These are phyloP conservation scores for Xylaria hypoxylon DNA, from an alignment of 2,329 filamentous ascomycete species.

Conservation along the genomic window DNA sequence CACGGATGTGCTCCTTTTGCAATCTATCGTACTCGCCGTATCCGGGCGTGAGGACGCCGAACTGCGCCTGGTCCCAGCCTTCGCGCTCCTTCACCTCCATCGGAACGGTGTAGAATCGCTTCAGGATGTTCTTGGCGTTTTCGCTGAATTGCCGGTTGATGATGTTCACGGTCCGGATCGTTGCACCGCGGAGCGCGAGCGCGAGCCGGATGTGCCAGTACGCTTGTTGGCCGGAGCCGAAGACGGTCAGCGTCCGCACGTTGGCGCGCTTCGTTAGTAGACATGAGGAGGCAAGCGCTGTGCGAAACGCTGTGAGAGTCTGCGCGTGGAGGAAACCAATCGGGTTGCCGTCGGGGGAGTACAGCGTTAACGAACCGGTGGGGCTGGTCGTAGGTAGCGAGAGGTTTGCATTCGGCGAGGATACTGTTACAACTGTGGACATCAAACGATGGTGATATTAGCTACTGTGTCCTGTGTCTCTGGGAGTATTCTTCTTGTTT, in stretches of 20 bases:
- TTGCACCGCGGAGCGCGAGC: conserved; percentile 75
- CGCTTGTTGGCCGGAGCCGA: conserved; percentile 89
- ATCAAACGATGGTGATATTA: conserved; percentile 19
- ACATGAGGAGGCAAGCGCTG: conserved; percentile 77
- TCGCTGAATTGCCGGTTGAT: conserved; percentile 79
- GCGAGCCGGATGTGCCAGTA: conserved; percentile 94
- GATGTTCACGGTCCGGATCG: conserved; percentile 83
- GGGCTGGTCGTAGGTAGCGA: conserved; percentile 58
- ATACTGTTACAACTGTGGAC: conserved; percentile 71
- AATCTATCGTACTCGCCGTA: conserved; percentile 77
- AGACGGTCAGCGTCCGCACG: conserved; percentile 82
- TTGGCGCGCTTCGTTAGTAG: conserved; percentile 73
- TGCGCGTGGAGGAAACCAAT: conserved; percentile 78
- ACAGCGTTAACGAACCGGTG: conserved; percentile 76
- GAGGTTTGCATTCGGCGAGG: conserved; percentile 54
- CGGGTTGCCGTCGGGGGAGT: conserved; percentile 70
- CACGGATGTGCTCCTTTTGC: conserved; percentile 75
- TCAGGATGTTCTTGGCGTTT: conserved; percentile 64
- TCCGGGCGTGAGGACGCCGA: conserved; percentile 74
- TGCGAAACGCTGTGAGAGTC: conserved; percentile 83
- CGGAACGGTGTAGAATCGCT: conserved; percentile 60
- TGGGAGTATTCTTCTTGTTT: too few relatives aligned
- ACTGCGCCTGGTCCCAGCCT: conserved; percentile 75
- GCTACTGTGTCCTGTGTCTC: not conserved
- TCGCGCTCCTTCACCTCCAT: conserved; percentile 62